Evolutionary conservation across 129 eudicot species (phyloP), one percentile per base, ranked within the genome.

Genomic region (Tagetes patula): DNA sequence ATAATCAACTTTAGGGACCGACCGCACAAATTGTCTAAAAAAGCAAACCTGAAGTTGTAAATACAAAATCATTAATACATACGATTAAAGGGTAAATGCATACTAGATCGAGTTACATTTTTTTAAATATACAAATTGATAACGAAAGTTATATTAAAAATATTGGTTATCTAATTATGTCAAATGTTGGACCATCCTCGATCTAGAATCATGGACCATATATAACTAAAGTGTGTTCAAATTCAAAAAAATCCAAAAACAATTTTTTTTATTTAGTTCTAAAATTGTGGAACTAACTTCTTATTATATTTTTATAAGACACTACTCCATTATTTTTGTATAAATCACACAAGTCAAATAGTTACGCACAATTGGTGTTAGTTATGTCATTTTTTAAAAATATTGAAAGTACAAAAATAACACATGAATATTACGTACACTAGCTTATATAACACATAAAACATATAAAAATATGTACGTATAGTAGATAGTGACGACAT

Each of bases 1-100:
- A 80, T 87, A 87, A 74, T 87, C 92, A 14, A 84, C 87, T 77
- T 84, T 87, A 32, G 84, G 81, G 31, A 87, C 89, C 4, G 89
- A 84, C 40, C 75, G 65, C 12, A 71, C 34, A 63, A 87, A 87
- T 42, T 87, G 92, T 70, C 92, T 73, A 62, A 84, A 82, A 73
- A 87, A 84, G 43, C 89, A 84, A 13, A 79, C 92, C 92, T 87
- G 62, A n/a, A 56, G 43, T 4, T 9, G 8, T 62, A 67, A 8
- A 47, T 42, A 37, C 40, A 6, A 12, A 50, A 49, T 10, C 20
- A 52, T 72, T 52, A 69, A 32, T 62, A 50, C 5, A 75, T 31
- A 11, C 2, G n/a, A 9, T 32, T 54, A 70, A 34, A 56, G 40
- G 6, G 54, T 37, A 38, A 13, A 41, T 0, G 0, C 36, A 3